Evolutionary conservation across 2,329 filamentous ascomycete species (phyloP), one percentile per base, ranked within the genome.

Genomic region (Pyricularia grisea): DNA sequence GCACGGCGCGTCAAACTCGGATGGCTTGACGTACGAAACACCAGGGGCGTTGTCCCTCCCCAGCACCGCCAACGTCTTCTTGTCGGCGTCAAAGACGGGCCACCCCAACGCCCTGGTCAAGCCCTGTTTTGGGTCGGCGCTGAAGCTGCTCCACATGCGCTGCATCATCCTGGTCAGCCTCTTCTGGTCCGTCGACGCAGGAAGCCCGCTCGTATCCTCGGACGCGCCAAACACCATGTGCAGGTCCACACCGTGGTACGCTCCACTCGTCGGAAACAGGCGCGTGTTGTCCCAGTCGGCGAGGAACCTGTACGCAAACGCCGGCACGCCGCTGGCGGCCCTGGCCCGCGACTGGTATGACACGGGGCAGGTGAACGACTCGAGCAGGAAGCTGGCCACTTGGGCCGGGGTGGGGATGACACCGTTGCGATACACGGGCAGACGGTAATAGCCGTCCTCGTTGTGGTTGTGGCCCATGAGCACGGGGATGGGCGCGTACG

Each of bases 261-360:
- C 68, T 25, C 70, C 70, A 66, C 68, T 68, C 65, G 67, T 68
- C 23, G 33, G 65, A 68, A 71, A 50, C 42, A 50, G 42, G 17
- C 42, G 42, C 20, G 42, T 50, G 42, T 50, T 50, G 42, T 50
- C 42, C 81, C 82, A 86, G 71, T 85, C 82, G 25, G 78, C 83
- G 28, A 77, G 74, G 66, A 81, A 81, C 66, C 79, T 75, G 70
- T 81, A 81, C 27, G 79, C 76, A 70, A 80, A 81, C 0, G 79
- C 81, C 61, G 71, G 76, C 66, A 74, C 64, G 10, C 70, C 68
- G 23, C 58, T 64, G 27, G n/a, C 7, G 2, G 68, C 68, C 33
- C 73, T 67, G 33, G 64, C 65, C 5, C 69, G 67, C 23, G 73
- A 74, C n/a, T 73, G 73, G 69, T 74, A 74, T 66, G 71, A 70